Percentiles rank a stretch among this genome's conserved stretches.
phyloP scores from a whole-genome alignment of 2,329 filamentous ascomycete species.

The Hymenoscyphus scutula region DNA sequence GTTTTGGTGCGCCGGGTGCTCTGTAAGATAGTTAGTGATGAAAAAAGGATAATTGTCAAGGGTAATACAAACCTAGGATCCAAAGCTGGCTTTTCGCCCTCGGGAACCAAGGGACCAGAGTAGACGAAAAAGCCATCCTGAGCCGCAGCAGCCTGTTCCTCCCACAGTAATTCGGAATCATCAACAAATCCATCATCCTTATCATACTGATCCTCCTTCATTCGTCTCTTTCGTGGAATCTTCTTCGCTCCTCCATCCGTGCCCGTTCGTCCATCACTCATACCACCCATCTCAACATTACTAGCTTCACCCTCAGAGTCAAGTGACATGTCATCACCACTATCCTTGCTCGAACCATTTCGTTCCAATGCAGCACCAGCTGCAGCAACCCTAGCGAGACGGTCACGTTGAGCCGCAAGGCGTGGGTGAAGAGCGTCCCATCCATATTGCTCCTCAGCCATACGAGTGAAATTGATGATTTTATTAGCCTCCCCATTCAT shows the following conservation, averaged over 20 bases:
- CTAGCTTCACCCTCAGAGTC: conserved; percentile 71
- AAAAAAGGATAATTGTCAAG: background rate
- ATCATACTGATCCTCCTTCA: conserved; percentile 80
- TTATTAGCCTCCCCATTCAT: conserved; percentile 81
- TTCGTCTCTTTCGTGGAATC: conserved; percentile 70
- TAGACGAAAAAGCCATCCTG: conserved; percentile 99
- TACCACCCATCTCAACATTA: conserved; percentile 83
- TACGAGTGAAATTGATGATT: conserved; percentile 90
- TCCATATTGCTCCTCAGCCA: conserved; percentile 91
- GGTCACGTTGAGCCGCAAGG: conserved; percentile 82
- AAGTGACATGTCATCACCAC: conserved; percentile 79
- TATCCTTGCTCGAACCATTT: conserved; percentile 65
- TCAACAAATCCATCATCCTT: conserved; percentile 84
- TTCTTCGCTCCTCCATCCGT: conserved; percentile 60
- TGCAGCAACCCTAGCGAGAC: conserved; percentile 82
- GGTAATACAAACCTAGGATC: conserved; percentile 43
- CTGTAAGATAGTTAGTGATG: conserved; percentile 47
- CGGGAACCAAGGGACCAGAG: conserved; percentile 83
- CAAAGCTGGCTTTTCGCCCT: conserved; percentile 72
- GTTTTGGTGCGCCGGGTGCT: conserved; percentile 70
- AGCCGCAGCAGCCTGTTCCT: conserved; percentile 89
- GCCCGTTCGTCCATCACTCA: conserved; percentile 56
- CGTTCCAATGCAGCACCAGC: conserved; percentile 83
- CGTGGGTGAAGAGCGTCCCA: conserved; percentile 92
- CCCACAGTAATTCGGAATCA: conserved; percentile 92